These are phyloP conservation scores for Alternaria triticimaculans DNA, from an alignment of 2,329 filamentous ascomycete species.

Conservation along the genomic window DNA sequence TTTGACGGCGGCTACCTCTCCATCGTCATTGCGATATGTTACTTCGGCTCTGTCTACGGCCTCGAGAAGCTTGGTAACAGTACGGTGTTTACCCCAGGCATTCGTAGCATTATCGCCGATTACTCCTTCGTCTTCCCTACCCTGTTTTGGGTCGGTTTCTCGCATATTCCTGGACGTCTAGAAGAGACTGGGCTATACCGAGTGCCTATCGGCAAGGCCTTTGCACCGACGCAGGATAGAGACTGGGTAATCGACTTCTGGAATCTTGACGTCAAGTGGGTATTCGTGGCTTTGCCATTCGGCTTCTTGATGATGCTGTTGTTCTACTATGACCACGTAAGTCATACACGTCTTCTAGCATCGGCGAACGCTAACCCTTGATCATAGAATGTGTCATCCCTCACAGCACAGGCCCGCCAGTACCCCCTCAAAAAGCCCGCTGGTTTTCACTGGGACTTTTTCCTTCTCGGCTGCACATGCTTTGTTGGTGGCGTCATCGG, in stretches of 20 bases:
- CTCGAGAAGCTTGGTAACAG: slow-evolving; percentile 59
- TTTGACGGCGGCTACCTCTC: slow-evolving; percentile 56
- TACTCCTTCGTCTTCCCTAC: slow-evolving; percentile 59
- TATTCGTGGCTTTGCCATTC: slow-evolving; percentile 61
- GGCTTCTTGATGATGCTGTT: slow-evolving; percentile 62
- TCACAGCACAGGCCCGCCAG: slow-evolving; percentile 60
- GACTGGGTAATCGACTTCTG: slow-evolving; percentile 62
- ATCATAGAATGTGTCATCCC: slow-evolving; percentile 56
- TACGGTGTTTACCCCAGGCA: slow-evolving; percentile 52
- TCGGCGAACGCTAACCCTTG: background rate
- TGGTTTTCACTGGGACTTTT: slow-evolving; percentile 65
- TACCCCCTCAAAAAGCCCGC: slow-evolving; percentile 62
- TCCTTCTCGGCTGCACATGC: slow-evolving; percentile 61
- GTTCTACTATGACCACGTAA: slow-evolving; percentile 64
- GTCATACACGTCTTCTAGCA: background rate
- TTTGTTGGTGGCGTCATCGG: slow-evolving; percentile 60
- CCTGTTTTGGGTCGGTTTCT: slow-evolving; percentile 62
- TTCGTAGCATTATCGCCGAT: slow-evolving; percentile 58
- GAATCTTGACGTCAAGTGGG: slow-evolving; percentile 59
- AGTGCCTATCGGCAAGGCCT: slow-evolving; percentile 54
- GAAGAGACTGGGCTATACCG: slow-evolving; percentile 50
- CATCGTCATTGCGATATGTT: slow-evolving; percentile 59
- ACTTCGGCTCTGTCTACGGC: slow-evolving; percentile 59
- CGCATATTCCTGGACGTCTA: slow-evolving; percentile 58
- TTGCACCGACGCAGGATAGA: slow-evolving; percentile 56